Evolutionary conservation across 352 stramenopile species (phyloP).

Genomic region (Phytopythium vexans): DNA sequence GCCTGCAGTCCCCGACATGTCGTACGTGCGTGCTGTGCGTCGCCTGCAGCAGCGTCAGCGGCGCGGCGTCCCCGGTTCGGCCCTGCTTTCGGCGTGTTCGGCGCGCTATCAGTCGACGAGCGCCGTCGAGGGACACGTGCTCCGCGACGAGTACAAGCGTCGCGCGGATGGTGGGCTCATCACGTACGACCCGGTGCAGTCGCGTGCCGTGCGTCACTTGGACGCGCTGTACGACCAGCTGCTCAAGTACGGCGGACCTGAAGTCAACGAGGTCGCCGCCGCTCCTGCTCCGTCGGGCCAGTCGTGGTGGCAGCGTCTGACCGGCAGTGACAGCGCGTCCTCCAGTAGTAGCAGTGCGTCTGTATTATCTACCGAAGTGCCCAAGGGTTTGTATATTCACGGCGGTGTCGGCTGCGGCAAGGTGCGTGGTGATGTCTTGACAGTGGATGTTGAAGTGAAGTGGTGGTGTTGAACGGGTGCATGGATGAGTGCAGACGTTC

Average conservation of each 20-base stretch:
- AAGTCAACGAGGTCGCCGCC: conserved; percentile 1
- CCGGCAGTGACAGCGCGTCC: conserved; percentile 11
- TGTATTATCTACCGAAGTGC: conserved; percentile 22
- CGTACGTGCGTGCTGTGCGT: conserved; percentile 3
- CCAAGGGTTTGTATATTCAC: conserved; percentile 95
- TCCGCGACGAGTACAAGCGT: conserved; percentile 60
- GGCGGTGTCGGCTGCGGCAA: conserved; percentile 95
- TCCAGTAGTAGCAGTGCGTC: conserved; percentile 1
- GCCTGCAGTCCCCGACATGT: too few relatives aligned
- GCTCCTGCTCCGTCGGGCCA: conserved; percentile 4
- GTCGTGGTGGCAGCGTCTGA: conserved; percentile 67
- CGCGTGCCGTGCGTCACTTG: conserved; percentile 61
- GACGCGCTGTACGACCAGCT: conserved; percentile 59
- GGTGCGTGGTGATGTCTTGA: conserved; percentile 13
- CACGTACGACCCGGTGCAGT: conserved; percentile 69
- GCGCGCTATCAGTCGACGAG: conserved; percentile 15
- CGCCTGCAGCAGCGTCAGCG: neutral
- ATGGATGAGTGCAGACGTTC: conserved; percentile 72
- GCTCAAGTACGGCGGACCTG: conserved; percentile 45
- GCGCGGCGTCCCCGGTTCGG: neutral
- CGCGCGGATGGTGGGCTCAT: conserved; percentile 45
- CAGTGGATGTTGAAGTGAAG: neutral
- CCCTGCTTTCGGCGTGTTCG: neutral
- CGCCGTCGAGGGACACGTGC: conserved; percentile 16
- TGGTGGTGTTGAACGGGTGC: neutral